Conservation (phyloP, 164 flowering plant genomes). For the Stephania japonica region DNA sequence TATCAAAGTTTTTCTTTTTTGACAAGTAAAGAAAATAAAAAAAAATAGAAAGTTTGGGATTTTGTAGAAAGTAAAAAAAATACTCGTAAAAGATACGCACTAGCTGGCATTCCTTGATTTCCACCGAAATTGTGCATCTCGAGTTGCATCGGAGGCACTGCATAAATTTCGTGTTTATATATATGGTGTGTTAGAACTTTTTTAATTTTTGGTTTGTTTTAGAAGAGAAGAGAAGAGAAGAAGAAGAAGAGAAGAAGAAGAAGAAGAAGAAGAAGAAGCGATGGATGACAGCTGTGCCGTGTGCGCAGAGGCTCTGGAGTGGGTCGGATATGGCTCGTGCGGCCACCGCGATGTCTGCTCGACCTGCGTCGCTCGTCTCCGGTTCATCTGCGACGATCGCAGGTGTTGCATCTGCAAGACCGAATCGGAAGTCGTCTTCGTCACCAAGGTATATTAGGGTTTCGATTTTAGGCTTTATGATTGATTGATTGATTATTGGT, state of each 20-base stretch:
- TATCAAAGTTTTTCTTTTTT: too few species aligned
- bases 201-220: too few species aligned
- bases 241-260: background rate
- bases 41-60: too few species aligned
- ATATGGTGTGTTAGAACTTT: too few species aligned
- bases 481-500: background rate
- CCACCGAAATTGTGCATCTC: too few species aligned
- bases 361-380: conserved; percentile 88
- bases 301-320: conserved; percentile 82
- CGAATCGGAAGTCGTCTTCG: conserved; percentile 55
- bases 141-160: too few species aligned
- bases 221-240: too few species aligned
- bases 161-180: too few species aligned
- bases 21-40: too few species aligned
- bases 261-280: background rate
- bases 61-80: too few species aligned
- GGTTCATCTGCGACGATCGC: conserved; percentile 77
- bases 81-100: too few species aligned
- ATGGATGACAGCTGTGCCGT: conserved; percentile 98
- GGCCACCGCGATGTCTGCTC: conserved; percentile 94
- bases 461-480: conserved; percentile 6
- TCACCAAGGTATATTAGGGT: conserved; percentile 64
- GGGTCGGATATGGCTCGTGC: conserved; percentile 88
- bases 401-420: conserved; percentile 89
- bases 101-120: too few species aligned